Base-by-base conservation (phyloP, 2,329 filamentous ascomycete species). In the Graphiopsis chlorocephala region DNA sequence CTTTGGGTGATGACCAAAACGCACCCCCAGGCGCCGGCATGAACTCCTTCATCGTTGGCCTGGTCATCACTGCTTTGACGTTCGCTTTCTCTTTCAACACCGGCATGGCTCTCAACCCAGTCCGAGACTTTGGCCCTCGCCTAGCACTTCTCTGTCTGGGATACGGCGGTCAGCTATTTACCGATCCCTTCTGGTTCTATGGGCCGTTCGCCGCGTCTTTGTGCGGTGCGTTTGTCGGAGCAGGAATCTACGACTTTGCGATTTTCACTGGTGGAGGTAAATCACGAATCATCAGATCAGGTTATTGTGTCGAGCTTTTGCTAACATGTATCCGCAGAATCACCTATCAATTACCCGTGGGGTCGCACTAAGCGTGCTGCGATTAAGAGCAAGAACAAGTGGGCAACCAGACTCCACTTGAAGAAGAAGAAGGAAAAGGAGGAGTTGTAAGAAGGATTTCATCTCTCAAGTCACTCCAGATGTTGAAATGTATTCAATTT, bases 101-200 rank as follows among this genome's bases (percentile, higher is more conserved):
- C 0, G 82, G 82, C 11, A 77, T 78, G 0, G 79, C 79, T 0
- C 72, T 84, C 66, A 84, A 84, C 38, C 82, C 82, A 0, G 78
- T 79, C 14, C 77, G 82, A 11, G 83, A 85, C 72, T 78, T 84
- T 45, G 82, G 81, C 1, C 82, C 82, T 0, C 78, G 82, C 15
- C 74, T 84, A 2, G 81, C 80, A 0, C 68, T 81, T 35, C 68
- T 80, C 0, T 78, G 78, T 0, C 66, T 84, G 1, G 82, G 82
- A 0, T 84, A 82, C 66, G 75, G 78, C 10, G 71, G 66, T 1
- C 68, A 76, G 12, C 42, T 74, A 0, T 74, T 83, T 65, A 76
- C 71, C 3, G 75, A 79, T 26, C 72, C 75, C 0, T 83, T 80
- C 67, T 82, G 80, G 77, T 78, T 84, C 64, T 83, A 80, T 67